Evolutionary conservation across 352 stramenopile genomes (phyloP).

Genomic region (Globisporangium recalcitrans): DNA sequence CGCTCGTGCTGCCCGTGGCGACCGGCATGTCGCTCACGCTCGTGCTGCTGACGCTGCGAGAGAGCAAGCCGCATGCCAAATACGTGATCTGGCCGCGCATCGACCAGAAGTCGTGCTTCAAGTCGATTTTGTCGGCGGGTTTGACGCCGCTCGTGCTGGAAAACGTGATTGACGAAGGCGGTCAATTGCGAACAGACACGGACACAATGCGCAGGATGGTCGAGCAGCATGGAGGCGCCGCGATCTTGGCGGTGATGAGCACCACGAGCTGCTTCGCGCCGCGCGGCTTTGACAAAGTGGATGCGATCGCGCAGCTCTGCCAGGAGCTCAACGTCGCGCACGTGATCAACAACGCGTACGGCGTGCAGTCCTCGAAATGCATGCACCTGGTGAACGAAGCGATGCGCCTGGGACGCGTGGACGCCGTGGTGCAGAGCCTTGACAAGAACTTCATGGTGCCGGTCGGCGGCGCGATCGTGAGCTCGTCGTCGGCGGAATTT

Average conservation of each 20-base stretch:
- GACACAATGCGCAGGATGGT: constrained; percentile 63
- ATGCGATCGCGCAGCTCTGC: constrained; percentile 90
- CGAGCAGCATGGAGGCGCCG: constrained; percentile 42
- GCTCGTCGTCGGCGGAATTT: constrained; percentile 59
- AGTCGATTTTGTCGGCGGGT: constrained; percentile 92
- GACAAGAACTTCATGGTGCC: constrained; percentile 99
- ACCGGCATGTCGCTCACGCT: constrained; percentile 96
- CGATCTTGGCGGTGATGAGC: constrained; percentile 93
- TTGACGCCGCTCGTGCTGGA: constrained; percentile 90
- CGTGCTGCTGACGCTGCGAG: constrained; percentile 83
- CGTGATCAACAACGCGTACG: constrained; percentile 99
- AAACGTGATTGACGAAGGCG: constrained; percentile 41
- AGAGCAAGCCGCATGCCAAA: constrained; percentile 37
- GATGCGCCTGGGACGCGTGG: constrained; percentile 89
- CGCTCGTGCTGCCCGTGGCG: constrained; percentile 93
- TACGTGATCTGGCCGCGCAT: constrained; percentile 94
- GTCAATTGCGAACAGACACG: constrained; percentile 90
- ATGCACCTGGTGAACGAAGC: constrained; percentile 90
- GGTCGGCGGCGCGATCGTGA: constrained; percentile 90
- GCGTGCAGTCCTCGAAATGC: constrained; percentile 93
- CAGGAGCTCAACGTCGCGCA: constrained; percentile 87
- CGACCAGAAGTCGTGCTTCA: constrained; percentile 99
- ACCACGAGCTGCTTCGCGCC: constrained; percentile 99
- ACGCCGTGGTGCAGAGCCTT: constrained; percentile 96
- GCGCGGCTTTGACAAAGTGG: constrained; percentile 92